Base-by-base conservation (phyloP, 495 filamentous ascomycete species). In the Penicillium flavigenum region DNA sequence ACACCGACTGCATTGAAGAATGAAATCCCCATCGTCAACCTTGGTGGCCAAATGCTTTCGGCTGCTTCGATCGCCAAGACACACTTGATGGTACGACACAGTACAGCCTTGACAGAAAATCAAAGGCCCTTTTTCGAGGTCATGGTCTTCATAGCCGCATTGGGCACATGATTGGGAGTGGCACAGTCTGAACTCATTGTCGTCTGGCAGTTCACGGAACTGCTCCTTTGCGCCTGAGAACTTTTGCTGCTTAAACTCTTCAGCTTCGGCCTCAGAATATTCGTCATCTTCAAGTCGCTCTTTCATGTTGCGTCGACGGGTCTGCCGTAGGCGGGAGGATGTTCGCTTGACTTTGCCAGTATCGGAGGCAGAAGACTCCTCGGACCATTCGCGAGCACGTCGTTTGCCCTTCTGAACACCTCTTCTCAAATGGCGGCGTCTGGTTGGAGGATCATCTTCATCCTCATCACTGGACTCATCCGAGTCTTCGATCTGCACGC, bases 41-140 rank as follows among this genome's bases (percentile, higher is more conserved):
- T 96, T 98, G n/a, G 94, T 97, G 24, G 95, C 90, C n/a, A 93
- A 76, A 72, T 98, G 94, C 5, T 96, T 91, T 43, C 95, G 81
- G 11, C 61, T 69, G 31, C 75, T 81, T 17, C 93, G 84, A n/a
- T 76, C 69, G 19, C 92, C 90, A 14, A 99, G 77, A 66, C 95
- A 99, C 32, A 61, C 65, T 63, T 88, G 87, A 64, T 99, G 95
- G 60, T 90, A 96, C 0, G 88, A 78, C 22, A 83, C 79, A 4
- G 85, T 89, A 69, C 95, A 99, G 19, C 95, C 93, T 69, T 99
- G 95, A 62, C 95, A 99, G 62, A 81, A 88, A 4, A 98, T 77
- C 20, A 98, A 76, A 10, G 74, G 72, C 0, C 81, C 87, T 67
- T 85, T 87, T 34, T 78, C 76, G 1, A 70, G 59, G 45, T 79